Conservation (phyloP, 495 filamentous ascomycete genomes). For the Penicillium angulare region DNA sequence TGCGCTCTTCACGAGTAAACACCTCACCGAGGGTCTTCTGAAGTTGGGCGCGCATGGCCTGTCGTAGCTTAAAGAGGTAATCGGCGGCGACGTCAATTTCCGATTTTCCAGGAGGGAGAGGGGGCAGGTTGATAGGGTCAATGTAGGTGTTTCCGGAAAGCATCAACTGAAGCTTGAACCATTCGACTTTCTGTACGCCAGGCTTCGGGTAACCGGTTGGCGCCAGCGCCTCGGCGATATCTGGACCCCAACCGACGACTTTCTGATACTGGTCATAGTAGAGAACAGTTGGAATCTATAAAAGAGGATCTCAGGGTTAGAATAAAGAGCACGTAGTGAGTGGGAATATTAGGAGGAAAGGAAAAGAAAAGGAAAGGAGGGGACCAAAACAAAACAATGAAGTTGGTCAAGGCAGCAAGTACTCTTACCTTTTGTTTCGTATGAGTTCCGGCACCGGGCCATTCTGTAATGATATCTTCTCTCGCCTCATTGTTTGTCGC, state of each 20-base stretch:
- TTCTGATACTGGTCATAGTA: constrained; percentile 84
- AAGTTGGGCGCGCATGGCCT: constrained; percentile 72
- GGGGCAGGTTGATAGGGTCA: constrained; percentile 76
- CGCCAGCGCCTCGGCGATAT: constrained; percentile 75
- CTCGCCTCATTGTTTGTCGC: constrained; percentile 74
- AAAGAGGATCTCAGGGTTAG: constrained; percentile 1
- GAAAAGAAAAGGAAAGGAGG: not conserved
- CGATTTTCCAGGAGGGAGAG: constrained; percentile 73
- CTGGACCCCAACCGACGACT: constrained; percentile 78
- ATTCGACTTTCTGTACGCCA: constrained; percentile 79
- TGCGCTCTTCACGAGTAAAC: constrained; percentile 74
- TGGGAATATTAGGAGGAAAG: not conserved
- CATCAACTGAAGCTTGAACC: constrained; percentile 84
- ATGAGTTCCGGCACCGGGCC: constrained; percentile 74
- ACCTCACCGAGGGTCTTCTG: constrained; percentile 76
- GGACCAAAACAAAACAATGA: not conserved
- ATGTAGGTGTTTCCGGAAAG: constrained; percentile 79
- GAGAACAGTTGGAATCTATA: constrained; percentile 73
- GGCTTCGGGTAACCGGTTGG: constrained; percentile 78
- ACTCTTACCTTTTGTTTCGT: constrained; percentile 69
- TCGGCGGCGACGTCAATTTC: constrained; percentile 80
- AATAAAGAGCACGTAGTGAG: too few relatives aligned
- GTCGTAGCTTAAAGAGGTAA: constrained; percentile 76
- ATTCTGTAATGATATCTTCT: constrained; percentile 78
- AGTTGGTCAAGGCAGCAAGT: too few relatives aligned